Evolutionary conservation across 83 land plant genomes (phyloP).

Genomic region (Picea abies): DNA sequence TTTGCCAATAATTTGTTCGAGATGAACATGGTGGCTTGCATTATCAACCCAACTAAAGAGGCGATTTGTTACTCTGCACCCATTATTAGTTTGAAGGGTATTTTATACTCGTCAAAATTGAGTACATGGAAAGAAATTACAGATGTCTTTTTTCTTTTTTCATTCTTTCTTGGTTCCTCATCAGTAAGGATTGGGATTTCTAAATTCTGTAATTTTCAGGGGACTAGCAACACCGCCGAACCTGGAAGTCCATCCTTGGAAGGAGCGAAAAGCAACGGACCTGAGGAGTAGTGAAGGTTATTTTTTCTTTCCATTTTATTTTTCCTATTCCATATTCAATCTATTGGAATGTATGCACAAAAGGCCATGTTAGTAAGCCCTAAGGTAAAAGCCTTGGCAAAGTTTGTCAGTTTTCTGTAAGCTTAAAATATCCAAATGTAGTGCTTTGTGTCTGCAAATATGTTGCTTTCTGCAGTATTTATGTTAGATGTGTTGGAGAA

Average conservation of each 20-base stretch:
- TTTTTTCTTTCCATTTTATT: neutral
- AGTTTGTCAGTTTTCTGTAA: neutral
- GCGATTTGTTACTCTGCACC: neutral
- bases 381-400: neutral
- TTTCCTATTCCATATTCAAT: neutral
- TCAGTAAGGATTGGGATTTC: neutral
- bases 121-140: neutral
- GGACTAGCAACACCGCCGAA: neutral
- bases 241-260: neutral
- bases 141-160: neutral
- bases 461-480: no score
- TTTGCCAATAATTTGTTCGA: neutral
- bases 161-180: neutral
- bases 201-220: neutral
- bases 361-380: neutral
- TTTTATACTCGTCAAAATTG: neutral
- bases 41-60: neutral
- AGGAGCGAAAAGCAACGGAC: neutral
- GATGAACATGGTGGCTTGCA: neutral
- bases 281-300: slow-evolving; percentile 10
- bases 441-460: neutral
- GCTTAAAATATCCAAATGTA: neutral
- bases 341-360: neutral
- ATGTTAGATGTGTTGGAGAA: neutral
- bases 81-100: neutral